Conservation (phyloP, 2,329 filamentous ascomycete species). For the Alternaria arborescens region DNA sequence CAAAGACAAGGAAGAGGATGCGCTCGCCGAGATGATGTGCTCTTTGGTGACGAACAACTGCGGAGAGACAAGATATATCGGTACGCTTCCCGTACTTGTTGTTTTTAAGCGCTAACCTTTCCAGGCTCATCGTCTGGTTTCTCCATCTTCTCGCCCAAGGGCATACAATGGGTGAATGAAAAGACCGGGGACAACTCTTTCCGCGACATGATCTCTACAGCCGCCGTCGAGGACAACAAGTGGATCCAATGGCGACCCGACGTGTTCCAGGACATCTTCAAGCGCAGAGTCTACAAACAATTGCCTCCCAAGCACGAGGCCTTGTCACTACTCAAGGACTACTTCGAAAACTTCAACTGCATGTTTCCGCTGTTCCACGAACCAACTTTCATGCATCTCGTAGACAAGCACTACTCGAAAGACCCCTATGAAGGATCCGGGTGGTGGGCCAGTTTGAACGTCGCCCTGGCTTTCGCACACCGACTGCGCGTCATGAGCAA, state of each 20-base stretch:
- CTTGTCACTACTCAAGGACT: constrained; percentile 87
- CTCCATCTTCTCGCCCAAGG: constrained; percentile 97
- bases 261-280: constrained; percentile 91
- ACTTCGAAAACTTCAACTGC: constrained; percentile 98
- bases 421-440: constrained; percentile 95
- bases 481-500: constrained; percentile 95
- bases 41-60: constrained; percentile 93
- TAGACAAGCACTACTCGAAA: constrained; percentile 90
- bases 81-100: constrained; percentile 58
- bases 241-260: constrained; percentile 99
- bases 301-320: constrained; percentile 88
- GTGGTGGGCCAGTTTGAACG: constrained; percentile 98
- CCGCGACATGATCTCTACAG: constrained; percentile 91
- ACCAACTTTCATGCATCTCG: constrained; percentile 97
- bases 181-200: constrained; percentile 97
- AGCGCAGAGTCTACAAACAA: constrained; percentile 81
- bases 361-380: constrained; percentile 98
- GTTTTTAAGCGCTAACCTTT: constrained; percentile 20
- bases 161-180: constrained; percentile 97
- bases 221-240: constrained; percentile 87
- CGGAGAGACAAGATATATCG: constrained; percentile 95
- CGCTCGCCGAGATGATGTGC: constrained; percentile 98
- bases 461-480: constrained; percentile 91
- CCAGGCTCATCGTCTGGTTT: constrained; percentile 94
- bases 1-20: constrained; percentile 74